A percentile compares a stretch with the other conserved stretches of the same genome.
Evolutionary conservation across 2,329 filamentous ascomycete genomes (phyloP).

Genomic region (Fusarium azukiicola): DNA sequence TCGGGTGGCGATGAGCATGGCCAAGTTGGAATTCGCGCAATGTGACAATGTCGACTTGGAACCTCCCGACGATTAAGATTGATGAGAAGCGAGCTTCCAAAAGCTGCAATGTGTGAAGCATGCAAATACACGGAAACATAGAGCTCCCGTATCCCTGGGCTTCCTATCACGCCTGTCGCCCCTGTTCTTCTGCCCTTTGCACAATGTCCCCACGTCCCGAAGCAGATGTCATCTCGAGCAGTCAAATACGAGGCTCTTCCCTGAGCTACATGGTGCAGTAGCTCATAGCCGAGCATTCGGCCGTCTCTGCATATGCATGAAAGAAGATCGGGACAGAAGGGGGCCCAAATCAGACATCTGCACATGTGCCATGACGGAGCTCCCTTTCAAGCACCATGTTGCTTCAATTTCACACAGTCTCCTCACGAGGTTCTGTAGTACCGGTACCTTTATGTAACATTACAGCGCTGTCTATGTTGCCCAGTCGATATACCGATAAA

Average conservation of each 20-base stretch:
- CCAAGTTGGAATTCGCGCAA: conserved; percentile 4
- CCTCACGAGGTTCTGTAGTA: neutral
- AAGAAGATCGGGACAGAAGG: neutral
- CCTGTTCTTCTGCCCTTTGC: no score
- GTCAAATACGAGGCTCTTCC: neutral
- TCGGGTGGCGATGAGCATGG: neutral
- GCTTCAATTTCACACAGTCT: neutral
- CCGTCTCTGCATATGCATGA: conserved; percentile 10
- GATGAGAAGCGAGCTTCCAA: neutral
- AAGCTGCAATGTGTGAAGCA: neutral
- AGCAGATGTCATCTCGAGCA: neutral
- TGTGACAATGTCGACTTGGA: neutral
- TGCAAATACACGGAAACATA: no score
- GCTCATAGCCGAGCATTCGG: neutral
- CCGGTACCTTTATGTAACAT: neutral
- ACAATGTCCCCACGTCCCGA: no score
- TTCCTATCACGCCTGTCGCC: no score
- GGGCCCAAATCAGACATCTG: neutral
- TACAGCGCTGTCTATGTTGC: neutral
- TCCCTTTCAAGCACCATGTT: neutral
- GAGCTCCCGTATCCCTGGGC: no score
- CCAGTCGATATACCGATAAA: neutral
- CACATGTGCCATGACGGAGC: neutral
- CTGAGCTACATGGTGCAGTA: neutral
- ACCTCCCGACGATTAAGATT: neutral